phyloP scores from a whole-genome alignment of 345 rosid species.

The Acer negundo region DNA sequence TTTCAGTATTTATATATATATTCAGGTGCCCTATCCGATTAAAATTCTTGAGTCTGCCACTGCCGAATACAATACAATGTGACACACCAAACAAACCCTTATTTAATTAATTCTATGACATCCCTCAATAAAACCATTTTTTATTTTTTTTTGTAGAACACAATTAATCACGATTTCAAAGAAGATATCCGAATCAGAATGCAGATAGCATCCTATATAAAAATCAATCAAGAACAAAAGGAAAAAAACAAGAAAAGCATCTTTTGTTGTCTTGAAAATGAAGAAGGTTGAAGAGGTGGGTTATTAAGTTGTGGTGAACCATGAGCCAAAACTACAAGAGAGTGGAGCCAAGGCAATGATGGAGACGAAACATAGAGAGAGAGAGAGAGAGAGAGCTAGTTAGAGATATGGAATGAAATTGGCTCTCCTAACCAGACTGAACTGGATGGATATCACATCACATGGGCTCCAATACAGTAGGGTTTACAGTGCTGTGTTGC shows the following conservation, averaged over 20 bases:
- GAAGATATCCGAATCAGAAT: background rate
- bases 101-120: too few species aligned
- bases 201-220: background rate
- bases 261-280: background rate
- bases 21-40: too few species aligned
- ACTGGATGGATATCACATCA: background rate
- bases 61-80: too few species aligned
- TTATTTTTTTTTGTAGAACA: too few species aligned
- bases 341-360: slow-evolving; percentile 7
- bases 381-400: background rate
- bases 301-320: background rate
- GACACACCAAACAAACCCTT: too few species aligned
- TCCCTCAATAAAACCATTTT: too few species aligned
- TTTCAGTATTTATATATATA: too few species aligned
- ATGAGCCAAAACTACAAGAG: background rate
- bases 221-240: background rate
- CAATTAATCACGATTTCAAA: background rate
- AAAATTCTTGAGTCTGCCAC: too few species aligned
- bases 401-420: background rate
- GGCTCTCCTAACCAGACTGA: background rate
- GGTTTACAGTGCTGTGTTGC: background rate
- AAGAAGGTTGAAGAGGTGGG: background rate
- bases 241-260: slow-evolving; percentile 11
- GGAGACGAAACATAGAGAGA: background rate
- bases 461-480: slow-evolving; percentile 14